Evolutionary conservation across 805 yeast species (phyloP).

Genomic region (Osmozyma mogii): DNA sequence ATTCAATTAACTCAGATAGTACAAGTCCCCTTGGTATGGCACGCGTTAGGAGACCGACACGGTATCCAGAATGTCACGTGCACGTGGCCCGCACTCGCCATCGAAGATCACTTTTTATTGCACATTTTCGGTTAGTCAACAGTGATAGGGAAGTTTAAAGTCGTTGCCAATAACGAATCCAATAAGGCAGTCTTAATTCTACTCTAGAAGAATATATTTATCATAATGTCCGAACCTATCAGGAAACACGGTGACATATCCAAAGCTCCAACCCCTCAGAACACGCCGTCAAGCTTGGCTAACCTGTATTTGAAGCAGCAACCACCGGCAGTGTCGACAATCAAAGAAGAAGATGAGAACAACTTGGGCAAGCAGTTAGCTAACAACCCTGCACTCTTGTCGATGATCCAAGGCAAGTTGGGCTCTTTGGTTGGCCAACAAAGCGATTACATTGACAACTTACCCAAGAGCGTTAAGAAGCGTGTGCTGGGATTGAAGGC

Average conservation of each 20-base stretch:
- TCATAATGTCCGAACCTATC: constrained; percentile 77
- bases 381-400: constrained; percentile 73
- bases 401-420: constrained; percentile 84
- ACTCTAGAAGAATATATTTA: constrained; percentile 1
- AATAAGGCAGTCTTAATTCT: neutral
- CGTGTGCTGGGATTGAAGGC: constrained; percentile 78
- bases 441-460: constrained; percentile 73
- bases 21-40: neutral
- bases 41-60: neutral
- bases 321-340: constrained; percentile 54
- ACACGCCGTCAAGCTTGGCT: constrained; percentile 87
- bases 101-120: too few species aligned
- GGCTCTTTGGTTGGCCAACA: constrained; percentile 79
- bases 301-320: constrained; percentile 62
- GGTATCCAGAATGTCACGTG: neutral
- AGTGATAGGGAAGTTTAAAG: neutral
- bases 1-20: constrained; percentile 1
- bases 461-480: constrained; percentile 66
- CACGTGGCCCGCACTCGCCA: neutral
- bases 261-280: constrained; percentile 96
- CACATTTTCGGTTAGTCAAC: too few species aligned
- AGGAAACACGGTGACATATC: constrained; percentile 70
- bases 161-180: neutral
- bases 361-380: constrained; percentile 44
- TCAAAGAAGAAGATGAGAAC: constrained; percentile 44